Percentiles rank a stretch among this genome's conserved stretches.
phyloP scores from a whole-genome alignment of 2,329 filamentous ascomycete species.

The Rachicladosporium sp. region DNA sequence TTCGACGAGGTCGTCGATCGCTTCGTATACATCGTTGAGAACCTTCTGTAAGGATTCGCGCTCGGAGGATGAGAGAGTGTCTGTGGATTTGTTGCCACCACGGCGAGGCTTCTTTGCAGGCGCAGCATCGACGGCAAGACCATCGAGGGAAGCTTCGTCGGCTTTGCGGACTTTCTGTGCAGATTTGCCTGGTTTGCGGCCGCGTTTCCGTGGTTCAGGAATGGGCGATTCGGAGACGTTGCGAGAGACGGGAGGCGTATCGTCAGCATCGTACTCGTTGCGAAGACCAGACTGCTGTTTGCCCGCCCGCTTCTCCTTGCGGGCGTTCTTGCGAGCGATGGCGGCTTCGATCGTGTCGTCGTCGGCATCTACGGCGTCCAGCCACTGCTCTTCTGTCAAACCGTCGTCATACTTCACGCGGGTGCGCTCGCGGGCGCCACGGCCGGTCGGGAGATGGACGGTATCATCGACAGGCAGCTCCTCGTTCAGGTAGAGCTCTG shows the following conservation, averaged over 20 bases:
- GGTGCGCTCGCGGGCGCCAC: constrained; percentile 88
- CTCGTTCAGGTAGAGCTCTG: constrained; percentile 86
- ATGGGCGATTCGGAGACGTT: constrained; percentile 66
- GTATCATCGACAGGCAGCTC: constrained; percentile 65
- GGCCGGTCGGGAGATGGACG: constrained; percentile 64
- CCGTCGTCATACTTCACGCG: constrained; percentile 94
- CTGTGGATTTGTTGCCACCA: constrained; percentile 54
- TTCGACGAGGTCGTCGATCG: constrained; percentile 73
- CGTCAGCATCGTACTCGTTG: constrained; percentile 39
- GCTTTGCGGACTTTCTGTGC: constrained; percentile 73
- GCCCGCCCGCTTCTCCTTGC: constrained; percentile 63
- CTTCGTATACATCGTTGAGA: constrained; percentile 64
- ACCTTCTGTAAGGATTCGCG: constrained; percentile 70
- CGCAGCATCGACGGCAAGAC: constrained; percentile 47
- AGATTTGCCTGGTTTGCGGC: constrained; percentile 57
- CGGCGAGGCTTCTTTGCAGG: constrained; percentile 61
- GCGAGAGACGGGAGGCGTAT: constrained; percentile 65
- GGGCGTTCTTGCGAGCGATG: constrained; percentile 76
- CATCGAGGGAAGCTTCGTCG: constrained; percentile 50
- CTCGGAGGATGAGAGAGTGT: constrained; percentile 54
- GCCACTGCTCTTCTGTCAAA: constrained; percentile 96
- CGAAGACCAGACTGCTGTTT: constrained; percentile 57
- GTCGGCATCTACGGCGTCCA: constrained; percentile 93
- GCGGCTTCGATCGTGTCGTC: constrained; percentile 91
- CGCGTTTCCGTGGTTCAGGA: constrained; percentile 62